Base-by-base conservation (phyloP, 306 rosid genomes). In the Glycine latifolia region DNA sequence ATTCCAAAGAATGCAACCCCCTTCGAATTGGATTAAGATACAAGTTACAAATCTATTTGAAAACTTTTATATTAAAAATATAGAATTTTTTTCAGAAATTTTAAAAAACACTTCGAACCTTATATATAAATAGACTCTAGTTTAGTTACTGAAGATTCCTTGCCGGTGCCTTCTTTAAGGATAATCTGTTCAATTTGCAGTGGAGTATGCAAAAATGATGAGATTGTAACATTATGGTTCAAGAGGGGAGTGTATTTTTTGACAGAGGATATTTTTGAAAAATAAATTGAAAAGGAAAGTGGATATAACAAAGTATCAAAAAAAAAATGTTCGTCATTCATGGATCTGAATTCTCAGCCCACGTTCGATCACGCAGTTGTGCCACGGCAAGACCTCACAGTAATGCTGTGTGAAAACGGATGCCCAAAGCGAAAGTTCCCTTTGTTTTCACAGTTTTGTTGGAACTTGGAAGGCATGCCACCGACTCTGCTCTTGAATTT, bases 1-100 rank as follows among this genome's bases (percentile, higher is more conserved):
- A 76, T 85, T 90, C 91, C 61, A 89, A 79, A 73, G 90, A 92
- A 46, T 90, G 92, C 90, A 92, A 94, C 89, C 80, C 92, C 43
- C 97, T 26, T 26, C 2, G 31, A 26, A 2, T 47, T 88, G 43
- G 81, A 86, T 69, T 84, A n/a, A n/a, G n/a, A n/a, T n/a, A n/a
- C n/a, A n/a, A n/a, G n/a, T n/a, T n/a, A n/a, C n/a, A n/a, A n/a
- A n/a, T n/a, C n/a, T n/a, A n/a, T n/a, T n/a, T n/a, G n/a, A n/a
- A n/a, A n/a, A n/a, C n/a, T n/a, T n/a, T n/a, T n/a, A n/a, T n/a
- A n/a, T n/a, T n/a, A n/a, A n/a, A n/a, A n/a, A n/a, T n/a, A n/a
- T n/a, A n/a, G n/a, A n/a, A n/a, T n/a, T n/a, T n/a, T n/a, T n/a
- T n/a, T n/a, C n/a, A n/a, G n/a, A n/a, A n/a, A n/a, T n/a, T n/a